These are phyloP conservation scores for Triticum urartu DNA, from an alignment of 176 grass and related monocot species.

Conservation along the genomic window DNA sequence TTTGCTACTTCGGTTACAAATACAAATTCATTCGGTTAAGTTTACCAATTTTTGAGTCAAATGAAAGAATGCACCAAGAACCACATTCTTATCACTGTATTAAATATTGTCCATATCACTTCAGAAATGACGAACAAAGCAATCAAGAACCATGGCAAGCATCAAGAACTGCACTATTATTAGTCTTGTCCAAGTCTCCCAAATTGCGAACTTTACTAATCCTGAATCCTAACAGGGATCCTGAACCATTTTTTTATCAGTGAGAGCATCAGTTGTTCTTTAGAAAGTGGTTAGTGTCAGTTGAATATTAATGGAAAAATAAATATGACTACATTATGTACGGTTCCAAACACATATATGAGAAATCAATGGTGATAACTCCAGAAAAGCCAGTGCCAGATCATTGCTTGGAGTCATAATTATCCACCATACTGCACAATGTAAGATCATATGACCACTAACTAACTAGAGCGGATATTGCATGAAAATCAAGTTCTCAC, in stretches of 20 bases:
- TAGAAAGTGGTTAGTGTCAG: neutral
- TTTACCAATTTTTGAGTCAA: neutral
- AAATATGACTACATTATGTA: conserved; percentile 12
- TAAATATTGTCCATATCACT: neutral
- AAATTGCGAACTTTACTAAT: neutral
- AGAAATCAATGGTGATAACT: neutral
- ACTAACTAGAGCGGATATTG: neutral
- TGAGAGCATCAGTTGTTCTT: neutral
- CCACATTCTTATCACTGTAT: neutral
- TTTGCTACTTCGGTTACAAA: neutral
- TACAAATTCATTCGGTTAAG: neutral
- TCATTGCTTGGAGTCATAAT: neutral
- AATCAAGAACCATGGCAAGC: neutral
- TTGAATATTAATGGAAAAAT: neutral
- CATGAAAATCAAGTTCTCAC: conserved; percentile 9
- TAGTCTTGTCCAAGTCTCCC: neutral
- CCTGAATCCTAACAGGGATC: neutral
- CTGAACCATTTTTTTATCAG: neutral
- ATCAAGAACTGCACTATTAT: neutral
- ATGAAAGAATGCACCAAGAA: neutral
- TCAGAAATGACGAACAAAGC: neutral
- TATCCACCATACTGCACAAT: neutral
- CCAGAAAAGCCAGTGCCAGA: neutral
- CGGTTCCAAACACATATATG: neutral
- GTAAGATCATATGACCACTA: neutral